Evolutionary conservation across 495 filamentous ascomycete species (phyloP), one percentile per base, ranked within the genome.

Genomic region (Xylaria palmicola): DNA sequence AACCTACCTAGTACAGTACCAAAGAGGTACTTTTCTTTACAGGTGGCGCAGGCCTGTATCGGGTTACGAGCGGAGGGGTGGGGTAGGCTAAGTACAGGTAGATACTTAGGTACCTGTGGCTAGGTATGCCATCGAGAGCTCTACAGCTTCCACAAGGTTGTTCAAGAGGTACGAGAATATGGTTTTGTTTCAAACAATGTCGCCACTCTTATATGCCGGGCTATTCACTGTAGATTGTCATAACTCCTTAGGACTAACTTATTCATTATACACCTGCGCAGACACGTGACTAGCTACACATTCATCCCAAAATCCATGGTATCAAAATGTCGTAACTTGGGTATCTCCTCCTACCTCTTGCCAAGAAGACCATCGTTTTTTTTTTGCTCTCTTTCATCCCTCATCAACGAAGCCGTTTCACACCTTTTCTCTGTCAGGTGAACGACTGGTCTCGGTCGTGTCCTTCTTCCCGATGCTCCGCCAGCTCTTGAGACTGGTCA

Each of bases 401-500:
- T 32, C 26, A n/a, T 60, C 17, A 55, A 32, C 9, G 13, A 15
- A 32, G 29, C 47, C 29, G 59, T 56, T 59, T 56, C 7, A 52
- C 64, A 6, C 19, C 36, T 10, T 55, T 32, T 61, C 59, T 63
- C 52, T 37, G n/a, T 66, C 55, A 57, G 62, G 50, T 62, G 64
- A 26, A 40, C 64, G 36, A 8, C 61, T 62, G 10, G 72, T 72
- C 37, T 72, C 72, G 44, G 55, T 63, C 22, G 65, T 71, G 15
- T 72, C 64, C 26, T 43, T 72, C 17, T 59, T 66, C 1, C 67
- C 72, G 22, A 63, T 60, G 50, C 74, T 75, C 44, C 68, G 60
- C 75, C 73, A 80, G 60, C 74, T 77, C 65, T 73, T 75, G 48
- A 79, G 62, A 49, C 74, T 75, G 29, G 76, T 69, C 36, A 78